These are phyloP conservation scores for Apiospora phragmitis DNA, from an alignment of 2,329 filamentous ascomycete species.

Conservation along the genomic window DNA sequence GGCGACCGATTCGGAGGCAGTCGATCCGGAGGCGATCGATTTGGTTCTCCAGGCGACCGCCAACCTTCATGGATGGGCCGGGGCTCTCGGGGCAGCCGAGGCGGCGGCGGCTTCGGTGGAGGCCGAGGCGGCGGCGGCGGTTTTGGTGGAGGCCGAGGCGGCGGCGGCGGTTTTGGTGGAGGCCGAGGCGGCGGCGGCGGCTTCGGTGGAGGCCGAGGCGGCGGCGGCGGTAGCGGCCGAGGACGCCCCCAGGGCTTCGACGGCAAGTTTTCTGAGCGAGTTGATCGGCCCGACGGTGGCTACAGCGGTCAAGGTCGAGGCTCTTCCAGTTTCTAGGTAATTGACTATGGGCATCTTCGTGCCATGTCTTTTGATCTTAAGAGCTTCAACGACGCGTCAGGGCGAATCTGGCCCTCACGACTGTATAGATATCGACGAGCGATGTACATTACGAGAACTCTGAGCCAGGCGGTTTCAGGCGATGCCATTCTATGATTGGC, in stretches of 20 bases:
- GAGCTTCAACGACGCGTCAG: not conserved
- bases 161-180: not conserved
- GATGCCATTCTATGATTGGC: not conserved
- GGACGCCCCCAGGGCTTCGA: not conserved
- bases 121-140: too few species aligned
- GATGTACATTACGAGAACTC: constrained; percentile 5
- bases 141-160: too few species aligned
- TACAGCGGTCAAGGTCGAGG: not conserved
- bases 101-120: too few species aligned
- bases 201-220: too few species aligned
- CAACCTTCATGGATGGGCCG: too few species aligned
- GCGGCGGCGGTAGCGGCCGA: not conserved
- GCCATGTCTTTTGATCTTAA: not conserved
- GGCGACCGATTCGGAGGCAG: not conserved
- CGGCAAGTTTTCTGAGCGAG: not conserved
- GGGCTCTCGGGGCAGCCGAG: too few species aligned
- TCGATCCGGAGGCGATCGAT: not conserved
- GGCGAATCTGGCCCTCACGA: not conserved
- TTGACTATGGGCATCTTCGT: not conserved
- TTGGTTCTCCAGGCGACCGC: too few species aligned
- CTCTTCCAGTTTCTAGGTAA: not conserved
- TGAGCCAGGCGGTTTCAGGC: not conserved
- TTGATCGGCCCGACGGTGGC: not conserved
- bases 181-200: not conserved
- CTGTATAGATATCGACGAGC: not conserved